Evolutionary conservation across 1,139 yeast species (phyloP), one percentile per base, ranked within the genome.

Genomic region (Hyphopichia burtonii): DNA sequence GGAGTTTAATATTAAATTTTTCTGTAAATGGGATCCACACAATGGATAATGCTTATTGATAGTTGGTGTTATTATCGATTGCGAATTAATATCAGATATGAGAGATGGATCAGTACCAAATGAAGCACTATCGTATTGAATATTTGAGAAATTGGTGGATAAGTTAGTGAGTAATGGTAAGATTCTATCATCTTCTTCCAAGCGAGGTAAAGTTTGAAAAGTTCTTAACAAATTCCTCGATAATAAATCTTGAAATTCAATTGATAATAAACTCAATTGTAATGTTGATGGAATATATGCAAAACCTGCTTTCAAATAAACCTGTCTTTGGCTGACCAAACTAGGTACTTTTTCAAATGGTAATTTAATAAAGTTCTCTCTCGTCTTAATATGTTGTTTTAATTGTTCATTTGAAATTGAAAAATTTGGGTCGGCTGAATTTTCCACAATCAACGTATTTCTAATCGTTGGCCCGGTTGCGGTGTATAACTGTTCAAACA

Each of bases 171-270:
- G 71, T 23, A 94, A 79, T 0, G 98, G 98, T 37, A 89, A 67
- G 38, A 93, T 65, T 45, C 99, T 74, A 58, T 90, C 96, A 57
- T 91, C 97, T 65, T 93, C 98, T 55, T 90, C 96, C 42, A 93
- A 68, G 16, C 94, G 74, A 2, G 97, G 96, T 41, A 91, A 67
- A 19, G 86, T 77, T 53, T 86, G 86, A 53, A 89, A 85, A 0
- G 98, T 88, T 44, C 74, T 68, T 18, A 82, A 64, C 46, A 93
- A 69, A 31, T 82, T 80, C 9, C 66, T 60, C 4, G 63, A 60
- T 39, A 94, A 71, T 41, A 68, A 68, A 14, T 71, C 73, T 40
- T 80, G 70, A 58, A 84, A 91, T 59, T 89, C 96, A 34, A 68
- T 71, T 0, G 83, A 71, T 36, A 93, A 68, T 41, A 88, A 65